A percentile compares a stretch with the other conserved stretches of the same genome.
Conservation (phyloP, 192 early-diverging fungal species). For the Coemansia sp. region DNA sequence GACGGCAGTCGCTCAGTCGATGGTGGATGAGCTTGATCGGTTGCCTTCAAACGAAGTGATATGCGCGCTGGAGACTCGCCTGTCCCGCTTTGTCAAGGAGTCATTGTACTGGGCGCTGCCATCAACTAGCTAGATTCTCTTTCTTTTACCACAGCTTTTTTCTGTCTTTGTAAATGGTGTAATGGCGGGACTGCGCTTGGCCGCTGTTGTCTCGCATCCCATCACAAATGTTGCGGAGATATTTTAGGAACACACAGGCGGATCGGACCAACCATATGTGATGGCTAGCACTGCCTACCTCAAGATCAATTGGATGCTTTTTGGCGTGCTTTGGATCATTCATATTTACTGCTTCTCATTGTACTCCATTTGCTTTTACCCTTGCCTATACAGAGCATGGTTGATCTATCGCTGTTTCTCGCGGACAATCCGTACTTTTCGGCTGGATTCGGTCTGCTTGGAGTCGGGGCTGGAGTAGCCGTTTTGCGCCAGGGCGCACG, state of each 20-base stretch:
- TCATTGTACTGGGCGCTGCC: constrained; percentile 53
- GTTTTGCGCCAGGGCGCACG: constrained; percentile 71
- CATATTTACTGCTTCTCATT: not conserved
- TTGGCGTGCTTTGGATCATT: not conserved
- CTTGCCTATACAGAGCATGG: constrained; percentile 33
- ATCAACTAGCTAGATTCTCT: constrained; percentile 25
- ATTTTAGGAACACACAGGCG: not conserved
- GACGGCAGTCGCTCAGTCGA: constrained; percentile 18
- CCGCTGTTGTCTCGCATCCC: not conserved
- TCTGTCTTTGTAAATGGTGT: not conserved
- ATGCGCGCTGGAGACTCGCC: constrained; percentile 45
- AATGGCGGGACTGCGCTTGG: not conserved
- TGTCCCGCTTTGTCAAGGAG: constrained; percentile 54
- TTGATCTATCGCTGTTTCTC: constrained; percentile 53
- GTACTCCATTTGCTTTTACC: not conserved
- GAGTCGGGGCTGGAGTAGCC: constrained; percentile 80
- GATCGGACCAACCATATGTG: not conserved
- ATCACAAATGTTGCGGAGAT: too few relatives aligned
- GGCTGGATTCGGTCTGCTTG: constrained; percentile 90
- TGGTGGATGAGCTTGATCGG: constrained; percentile 44
- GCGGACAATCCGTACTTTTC: constrained; percentile 90
- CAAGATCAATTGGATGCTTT: not conserved
- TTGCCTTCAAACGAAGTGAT: constrained; percentile 53
- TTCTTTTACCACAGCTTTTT: not conserved
- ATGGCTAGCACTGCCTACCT: not conserved